phyloP scores from a whole-genome alignment of 2,329 filamentous ascomycete genomes.

The Ploettnerulaceae sp. region DNA sequence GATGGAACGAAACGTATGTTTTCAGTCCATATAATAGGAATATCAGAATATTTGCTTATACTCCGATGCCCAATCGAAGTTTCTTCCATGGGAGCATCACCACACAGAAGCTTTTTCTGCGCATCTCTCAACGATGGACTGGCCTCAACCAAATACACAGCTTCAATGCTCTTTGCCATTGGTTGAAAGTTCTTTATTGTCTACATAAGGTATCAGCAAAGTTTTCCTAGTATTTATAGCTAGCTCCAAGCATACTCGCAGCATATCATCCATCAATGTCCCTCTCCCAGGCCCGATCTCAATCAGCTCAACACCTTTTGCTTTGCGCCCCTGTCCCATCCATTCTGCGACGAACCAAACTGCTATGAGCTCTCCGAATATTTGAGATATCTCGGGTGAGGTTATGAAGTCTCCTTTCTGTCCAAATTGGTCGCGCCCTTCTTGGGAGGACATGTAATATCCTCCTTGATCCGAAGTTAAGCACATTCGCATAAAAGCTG shows the following conservation, averaged over 20 bases:
- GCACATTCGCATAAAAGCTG: constrained; percentile 98
- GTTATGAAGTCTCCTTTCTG: constrained; percentile 92
- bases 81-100: constrained; percentile 62
- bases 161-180: constrained; percentile 71
- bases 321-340: constrained; percentile 80
- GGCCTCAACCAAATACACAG: constrained; percentile 94
- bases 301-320: constrained; percentile 75
- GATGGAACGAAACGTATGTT: constrained; percentile 36
- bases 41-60: constrained; percentile 66
- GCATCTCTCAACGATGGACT: constrained; percentile 70
- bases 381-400: constrained; percentile 93
- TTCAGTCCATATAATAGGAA: constrained; percentile 86
- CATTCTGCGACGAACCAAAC: constrained; percentile 96
- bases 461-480: constrained; percentile 85
- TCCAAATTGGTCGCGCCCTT: constrained; percentile 83
- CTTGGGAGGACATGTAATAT: constrained; percentile 77
- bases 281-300: constrained; percentile 92
- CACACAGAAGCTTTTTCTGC: constrained; percentile 80
- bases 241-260: constrained; percentile 58
- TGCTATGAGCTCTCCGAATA: constrained; percentile 91
- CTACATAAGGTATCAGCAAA: constrained; percentile 41
- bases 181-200: constrained; percentile 79
- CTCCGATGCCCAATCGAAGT: constrained; percentile 70
- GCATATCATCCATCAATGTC: constrained; percentile 94
- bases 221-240: neutral